Conservation (phyloP, 2,329 filamentous ascomycete genomes). For the Epichloe coenophiala region DNA sequence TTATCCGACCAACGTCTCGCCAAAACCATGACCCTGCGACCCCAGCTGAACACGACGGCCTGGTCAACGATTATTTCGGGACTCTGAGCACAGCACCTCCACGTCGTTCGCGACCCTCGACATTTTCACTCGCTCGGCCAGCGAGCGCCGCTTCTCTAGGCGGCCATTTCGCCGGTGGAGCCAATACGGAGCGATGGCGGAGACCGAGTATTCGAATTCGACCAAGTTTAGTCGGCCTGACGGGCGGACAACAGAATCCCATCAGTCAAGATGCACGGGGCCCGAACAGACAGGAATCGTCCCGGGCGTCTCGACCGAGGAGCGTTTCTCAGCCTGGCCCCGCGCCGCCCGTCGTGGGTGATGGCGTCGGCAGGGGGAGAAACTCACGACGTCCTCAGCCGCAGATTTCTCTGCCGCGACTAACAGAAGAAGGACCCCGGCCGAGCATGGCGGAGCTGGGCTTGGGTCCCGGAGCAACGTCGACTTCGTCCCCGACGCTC, state of each 20-base stretch:
- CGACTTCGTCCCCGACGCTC: conserved; percentile 11
- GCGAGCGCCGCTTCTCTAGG: background rate
- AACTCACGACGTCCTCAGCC: conserved; percentile 18
- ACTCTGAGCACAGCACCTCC: conserved; percentile 1
- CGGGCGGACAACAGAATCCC: background rate
- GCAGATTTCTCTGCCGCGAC: conserved; percentile 22
- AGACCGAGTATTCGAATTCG: conserved; percentile 15
- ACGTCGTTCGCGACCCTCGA: conserved; percentile 3
- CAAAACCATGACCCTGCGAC: background rate
- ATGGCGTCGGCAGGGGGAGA: conserved; percentile 10
- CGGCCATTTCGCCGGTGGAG: background rate
- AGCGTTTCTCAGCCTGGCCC: conserved; percentile 23
- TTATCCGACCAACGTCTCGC: background rate
- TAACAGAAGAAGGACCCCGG: conserved; percentile 25
- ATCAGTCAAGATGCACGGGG: too few species aligned
- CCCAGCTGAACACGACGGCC: background rate
- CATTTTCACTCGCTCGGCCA: conserved; percentile 1
- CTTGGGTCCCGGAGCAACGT: conserved; percentile 2
- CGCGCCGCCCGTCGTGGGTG: conserved; percentile 9
- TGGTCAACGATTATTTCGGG: conserved; percentile 1
- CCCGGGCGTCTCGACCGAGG: conserved; percentile 13
- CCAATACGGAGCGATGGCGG: conserved; percentile 2
- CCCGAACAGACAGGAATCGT: background rate
- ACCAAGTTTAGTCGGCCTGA: conserved; percentile 5
- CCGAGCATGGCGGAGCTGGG: conserved; percentile 23